Evolutionary conservation across 176 grass and related monocot species (phyloP), one percentile per base, ranked within the genome.

Genomic region (Oropetium thomaeum): DNA sequence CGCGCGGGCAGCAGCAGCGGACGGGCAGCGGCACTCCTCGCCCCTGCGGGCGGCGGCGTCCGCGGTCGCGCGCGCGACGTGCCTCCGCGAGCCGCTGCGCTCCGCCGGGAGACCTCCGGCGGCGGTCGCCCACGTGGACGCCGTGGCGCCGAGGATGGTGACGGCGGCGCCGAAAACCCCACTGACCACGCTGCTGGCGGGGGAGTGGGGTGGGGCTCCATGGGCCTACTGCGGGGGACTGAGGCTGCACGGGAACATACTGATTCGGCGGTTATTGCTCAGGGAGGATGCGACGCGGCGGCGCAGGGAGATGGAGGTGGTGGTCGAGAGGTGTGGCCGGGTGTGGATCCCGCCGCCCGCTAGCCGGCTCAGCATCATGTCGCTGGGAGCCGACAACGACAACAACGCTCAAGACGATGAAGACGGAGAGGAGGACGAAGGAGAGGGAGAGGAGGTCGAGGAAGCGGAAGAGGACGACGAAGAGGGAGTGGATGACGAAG

Each of bases 291-390:
- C 71, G 23, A 42, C 67, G 64, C 63, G 72, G 38, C 87, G 58
- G 51, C 81, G 70, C n/a, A 62, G 58, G 53, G 57, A 82, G 74
- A 82, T 67, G 81, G 72, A 89, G 39, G 73, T 53, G 32, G 43
- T 81, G 8, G 39, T 71, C 49, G 63, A 35, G 34, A 42, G 11
- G 51, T 73, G n/a, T 51, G 65, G 49, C 80, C 15, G 51, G 48
- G 28, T 37, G 35, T 82, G 84, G 89, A 19, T 73, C 33, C 63
- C 83, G 51, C 82, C 67, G 80, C 47, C 84, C 84, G 20, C 73
- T 30, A 94, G 91, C 79, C 82, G 84, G 10, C 72, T 98, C n/a
- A 58, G 82, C 8, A 23, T n/a, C 70, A 93, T 93, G 88, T 83
- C 74, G n/a, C 20, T 86, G 73, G 76, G 65, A 5, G 63, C 7